These are phyloP conservation scores for Aegilops sharonensis DNA, from an alignment of 176 grass and related monocot species.

Conservation along the genomic window DNA sequence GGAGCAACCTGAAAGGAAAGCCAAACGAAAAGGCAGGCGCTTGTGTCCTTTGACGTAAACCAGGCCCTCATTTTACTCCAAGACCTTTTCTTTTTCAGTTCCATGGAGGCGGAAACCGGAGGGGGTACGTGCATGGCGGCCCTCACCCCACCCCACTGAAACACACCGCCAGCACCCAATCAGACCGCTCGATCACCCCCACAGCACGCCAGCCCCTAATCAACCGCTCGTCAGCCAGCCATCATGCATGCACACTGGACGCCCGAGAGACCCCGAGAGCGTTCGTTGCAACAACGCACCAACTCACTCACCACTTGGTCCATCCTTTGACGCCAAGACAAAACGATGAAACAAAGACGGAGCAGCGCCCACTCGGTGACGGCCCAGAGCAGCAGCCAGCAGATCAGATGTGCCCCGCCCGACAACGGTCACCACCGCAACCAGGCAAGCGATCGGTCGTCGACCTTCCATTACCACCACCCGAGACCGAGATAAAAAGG, in stretches of 20 bases:
- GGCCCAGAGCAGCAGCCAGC: background rate
- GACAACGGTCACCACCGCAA: slow-evolving; percentile 2
- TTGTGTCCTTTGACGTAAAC: no score
- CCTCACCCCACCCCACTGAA: no score
- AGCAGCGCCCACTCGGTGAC: background rate
- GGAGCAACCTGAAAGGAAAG: no score
- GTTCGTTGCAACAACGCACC: slow-evolving; percentile 22
- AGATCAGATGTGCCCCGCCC: background rate
- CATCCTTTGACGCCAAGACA: slow-evolving; percentile 37
- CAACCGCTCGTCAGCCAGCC: background rate
- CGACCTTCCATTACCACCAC: slow-evolving; percentile 4
- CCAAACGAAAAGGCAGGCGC: no score
- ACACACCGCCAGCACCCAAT: no score
- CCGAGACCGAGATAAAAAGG: background rate
- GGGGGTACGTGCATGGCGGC: no score
- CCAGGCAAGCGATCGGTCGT: background rate
- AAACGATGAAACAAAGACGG: background rate
- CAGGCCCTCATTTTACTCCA: no score
- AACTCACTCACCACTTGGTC: background rate
- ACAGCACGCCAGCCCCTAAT: background rate
- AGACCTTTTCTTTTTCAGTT: no score
- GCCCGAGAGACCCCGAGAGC: background rate
- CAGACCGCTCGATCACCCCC: no score
- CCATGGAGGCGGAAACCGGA: no score
- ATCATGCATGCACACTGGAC: background rate